Base-by-base conservation (phyloP, 371 early-diverging fungal species). In the Syncephalastrum sp. region DNA sequence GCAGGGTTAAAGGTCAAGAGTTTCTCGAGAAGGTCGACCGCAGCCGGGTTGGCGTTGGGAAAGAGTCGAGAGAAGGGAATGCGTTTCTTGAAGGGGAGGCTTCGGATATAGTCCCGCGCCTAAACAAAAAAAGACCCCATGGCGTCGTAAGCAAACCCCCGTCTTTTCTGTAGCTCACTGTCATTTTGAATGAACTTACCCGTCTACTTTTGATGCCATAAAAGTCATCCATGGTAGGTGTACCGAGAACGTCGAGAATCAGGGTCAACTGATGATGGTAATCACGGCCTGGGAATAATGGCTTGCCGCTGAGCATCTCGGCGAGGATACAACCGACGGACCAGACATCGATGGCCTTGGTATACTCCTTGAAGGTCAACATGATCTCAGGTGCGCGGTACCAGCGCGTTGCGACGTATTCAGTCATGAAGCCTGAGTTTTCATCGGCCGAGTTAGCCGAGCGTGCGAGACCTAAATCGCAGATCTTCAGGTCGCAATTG, bases 341-440 rank as follows among this genome's bases (percentile, higher is more conserved):
- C 99, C 99, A 98, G 50, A 98, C 92, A 78, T 99, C 99, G 59
- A 95, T 93, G 1, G 96, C 96, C 69, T 94, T 94, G 53, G 94
- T 93, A 72, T 99, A 99, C 50, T 89, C 88, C 60, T 91, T 89
- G 69, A 93, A 92, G 5, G 95, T 94, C 63, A 99, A 77, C 91
- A 99, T 95, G 65, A 99, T 92, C 69, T 99, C 99, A 33, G 99
- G 99, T 25, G 99, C 92, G 62, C 99, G 89, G 75, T 99, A 99
- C 98, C 99, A 99, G 61, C 98, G 83, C 14, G 99, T 99, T 8
- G 98, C 94, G 17, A 97, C 99, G 70, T 96, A 96, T 75, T 96
- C 95, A 44, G 95, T 96, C 94, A 96, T 91, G 64, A 96, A 96
- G 13, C 94, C 94, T 58, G 87, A 86, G 68, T 89, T 89, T 54